phyloP scores from a whole-genome alignment of 202 grass and related monocot species.

The Setaria viridis region DNA sequence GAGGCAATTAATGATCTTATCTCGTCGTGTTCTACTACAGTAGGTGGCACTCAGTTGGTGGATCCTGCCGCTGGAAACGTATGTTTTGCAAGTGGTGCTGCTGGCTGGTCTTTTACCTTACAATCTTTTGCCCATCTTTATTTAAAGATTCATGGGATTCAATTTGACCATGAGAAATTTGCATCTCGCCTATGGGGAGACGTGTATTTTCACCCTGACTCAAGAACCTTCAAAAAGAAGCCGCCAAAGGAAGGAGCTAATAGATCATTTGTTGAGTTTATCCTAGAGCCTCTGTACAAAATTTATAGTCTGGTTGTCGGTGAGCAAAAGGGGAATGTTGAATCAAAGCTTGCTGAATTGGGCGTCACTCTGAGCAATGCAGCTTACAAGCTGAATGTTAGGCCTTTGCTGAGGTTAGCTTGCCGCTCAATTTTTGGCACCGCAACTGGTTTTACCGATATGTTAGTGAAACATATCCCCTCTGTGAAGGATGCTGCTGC shows the following conservation, averaged over 20 bases:
- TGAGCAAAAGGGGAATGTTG: slow-evolving; percentile 80
- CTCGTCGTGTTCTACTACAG: slow-evolving; percentile 88
- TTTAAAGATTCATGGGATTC: slow-evolving; percentile 84
- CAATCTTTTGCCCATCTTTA: slow-evolving; percentile 96
- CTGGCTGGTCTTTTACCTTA: slow-evolving; percentile 98
- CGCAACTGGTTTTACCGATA: slow-evolving; percentile 94
- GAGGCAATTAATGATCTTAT: slow-evolving; percentile 95
- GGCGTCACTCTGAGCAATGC: slow-evolving; percentile 90
- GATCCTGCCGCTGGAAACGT: slow-evolving; percentile 92
- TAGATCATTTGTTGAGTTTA: slow-evolving; percentile 94
- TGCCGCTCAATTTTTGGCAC: slow-evolving; percentile 96
- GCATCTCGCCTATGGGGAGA: slow-evolving; percentile 94
- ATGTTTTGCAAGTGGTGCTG: slow-evolving; percentile 93
- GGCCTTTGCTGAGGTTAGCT: slow-evolving; percentile 88
- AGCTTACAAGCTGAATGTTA: slow-evolving; percentile 96
- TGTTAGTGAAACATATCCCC: slow-evolving; percentile 92
- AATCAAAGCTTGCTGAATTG: slow-evolving; percentile 82
- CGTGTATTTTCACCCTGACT: slow-evolving; percentile 83
- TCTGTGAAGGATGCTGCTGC: slow-evolving; percentile 85
- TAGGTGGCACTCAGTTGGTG: slow-evolving; percentile 80
- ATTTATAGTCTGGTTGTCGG: slow-evolving; percentile 97
- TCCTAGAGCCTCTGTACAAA: slow-evolving; percentile 97
- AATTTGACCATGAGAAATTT: slow-evolving; percentile 93
- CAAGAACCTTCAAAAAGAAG: slow-evolving; percentile 92
- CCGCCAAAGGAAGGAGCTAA: slow-evolving; percentile 93